Percentiles rank a stretch among this genome's conserved stretches.
These are phyloP conservation scores for Mychonastes homosphaera DNA, from an alignment of 139 green algal species.

Conservation along the genomic window DNA sequence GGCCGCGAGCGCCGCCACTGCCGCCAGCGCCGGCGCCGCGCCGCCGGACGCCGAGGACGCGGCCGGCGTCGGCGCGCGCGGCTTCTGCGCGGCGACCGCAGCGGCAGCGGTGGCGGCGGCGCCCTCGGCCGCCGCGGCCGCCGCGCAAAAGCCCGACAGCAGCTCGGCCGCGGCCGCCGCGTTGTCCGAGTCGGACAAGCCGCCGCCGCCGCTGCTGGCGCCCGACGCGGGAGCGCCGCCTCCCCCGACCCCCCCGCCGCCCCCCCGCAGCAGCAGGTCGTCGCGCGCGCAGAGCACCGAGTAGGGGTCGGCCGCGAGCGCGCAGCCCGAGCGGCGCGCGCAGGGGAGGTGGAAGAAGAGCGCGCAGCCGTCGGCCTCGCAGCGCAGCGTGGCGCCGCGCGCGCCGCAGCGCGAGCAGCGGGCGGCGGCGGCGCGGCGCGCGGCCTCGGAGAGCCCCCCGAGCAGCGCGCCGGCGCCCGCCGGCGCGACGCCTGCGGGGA, in stretches of 20 bases:
- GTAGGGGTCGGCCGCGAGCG: conserved; percentile 30
- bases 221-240: not conserved
- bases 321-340: conserved; percentile 16
- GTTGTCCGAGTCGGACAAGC: not conserved
- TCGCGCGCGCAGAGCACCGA: conserved; percentile 20
- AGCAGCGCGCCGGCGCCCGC: too few species aligned
- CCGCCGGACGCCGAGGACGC: not conserved
- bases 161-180: conserved; percentile 8
- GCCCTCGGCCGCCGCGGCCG: not conserved
- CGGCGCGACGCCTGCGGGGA: too few species aligned
- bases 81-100: not conserved
- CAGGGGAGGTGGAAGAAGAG: conserved; percentile 25
- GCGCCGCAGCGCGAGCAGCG: conserved; percentile 22
- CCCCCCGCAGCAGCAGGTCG: not conserved
- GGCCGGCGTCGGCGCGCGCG: not conserved
- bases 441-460: conserved; percentile 4
- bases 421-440: conserved; percentile 7
- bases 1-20: too few species aligned
- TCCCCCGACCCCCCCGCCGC: not conserved
- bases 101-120: not conserved
- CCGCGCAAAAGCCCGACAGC: conserved; percentile 11
- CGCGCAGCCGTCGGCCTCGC: conserved; percentile 15
- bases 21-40: not conserved
- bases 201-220: not conserved
- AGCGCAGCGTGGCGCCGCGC: conserved; percentile 24